Evolutionary conservation across 2,329 filamentous ascomycete species (phyloP), one percentile per base, ranked within the genome.

Genomic region (Ceratocystis variospora): DNA sequence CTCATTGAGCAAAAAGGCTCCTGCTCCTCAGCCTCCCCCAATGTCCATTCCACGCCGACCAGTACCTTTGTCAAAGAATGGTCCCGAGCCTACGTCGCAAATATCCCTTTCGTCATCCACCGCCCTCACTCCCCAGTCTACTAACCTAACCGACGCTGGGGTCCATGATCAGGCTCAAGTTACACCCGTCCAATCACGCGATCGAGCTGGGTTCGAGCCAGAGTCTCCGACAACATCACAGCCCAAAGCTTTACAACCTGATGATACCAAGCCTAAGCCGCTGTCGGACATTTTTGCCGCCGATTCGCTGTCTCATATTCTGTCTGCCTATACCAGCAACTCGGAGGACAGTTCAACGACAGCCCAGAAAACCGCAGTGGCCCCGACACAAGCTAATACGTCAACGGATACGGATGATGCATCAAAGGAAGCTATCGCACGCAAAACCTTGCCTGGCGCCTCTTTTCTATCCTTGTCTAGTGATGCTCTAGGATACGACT

Each of bases 271-370:
- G 45, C n/a, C 37, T 17, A 69, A 71, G 59, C 73, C 72, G 2
- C 31, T 62, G 44, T 79, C 79, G 53, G 66, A 68, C 19, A 31
- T 41, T 25, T 65, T 44, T 17, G 78, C 80, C 2, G 75, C 76
- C 1, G 77, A 77, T 28, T 83, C 82, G 8, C 73, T 84, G 63
- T 81, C 78, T 15, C 84, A 81, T 71, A 73, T 84, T 10, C 70
- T 84, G 45, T 83, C 80, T 10, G 81, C 82, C 22, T 84, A 84
- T 71, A 79, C 79, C 63, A 74, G 76, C 68, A 78, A 76, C 59
- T 78, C 77, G 5, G 77, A 76, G 55, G 79, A 78, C 41, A 33
- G 37, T 33, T 3, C 41, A 41, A 15, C 15, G 33, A 28, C 61
- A 15, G 3, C 28, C 15, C 37, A 41, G 37, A 41, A 41, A 41